These are phyloP conservation scores for Cercospora sesami DNA, from an alignment of 2,329 filamentous ascomycete species.

Conservation along the genomic window DNA sequence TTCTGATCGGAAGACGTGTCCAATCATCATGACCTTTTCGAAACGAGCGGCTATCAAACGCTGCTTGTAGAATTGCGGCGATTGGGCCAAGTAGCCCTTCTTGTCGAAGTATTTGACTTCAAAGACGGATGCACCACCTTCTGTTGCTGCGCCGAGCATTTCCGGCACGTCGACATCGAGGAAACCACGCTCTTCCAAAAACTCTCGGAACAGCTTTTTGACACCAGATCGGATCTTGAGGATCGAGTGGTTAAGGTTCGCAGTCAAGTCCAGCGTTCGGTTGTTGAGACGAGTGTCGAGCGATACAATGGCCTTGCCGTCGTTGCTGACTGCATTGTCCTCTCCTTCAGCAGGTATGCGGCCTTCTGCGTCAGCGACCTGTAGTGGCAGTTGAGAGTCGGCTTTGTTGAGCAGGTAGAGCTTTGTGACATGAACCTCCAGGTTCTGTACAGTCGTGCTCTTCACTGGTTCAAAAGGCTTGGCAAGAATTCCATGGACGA, in stretches of 20 bases:
- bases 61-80: constrained; percentile 85
- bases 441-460: constrained; percentile 74
- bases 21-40: constrained; percentile 75
- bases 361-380: constrained; percentile 54
- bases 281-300: constrained; percentile 88
- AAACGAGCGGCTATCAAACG: constrained; percentile 77
- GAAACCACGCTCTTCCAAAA: constrained; percentile 73
- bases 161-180: constrained; percentile 86
- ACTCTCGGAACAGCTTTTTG: constrained; percentile 72
- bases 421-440: constrained; percentile 86
- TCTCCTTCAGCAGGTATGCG: constrained; percentile 51
- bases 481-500: constrained; percentile 77
- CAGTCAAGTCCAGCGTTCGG: constrained; percentile 86
- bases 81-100: constrained; percentile 76
- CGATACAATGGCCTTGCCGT: constrained; percentile 67
- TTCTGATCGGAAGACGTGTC: constrained; percentile 82
- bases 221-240: constrained; percentile 69
- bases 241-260: constrained; percentile 86
- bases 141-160: constrained; percentile 83
- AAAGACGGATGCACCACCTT: constrained; percentile 92
- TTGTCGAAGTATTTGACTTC: constrained; percentile 84
- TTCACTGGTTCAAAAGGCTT: constrained; percentile 85
- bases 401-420: constrained; percentile 73
- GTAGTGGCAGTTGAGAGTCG: constrained; percentile 61
- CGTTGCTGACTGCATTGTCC: constrained; percentile 49